These are phyloP conservation scores for Pestalotiopsis sp. DNA, from an alignment of 2,329 filamentous ascomycete genomes.

Conservation along the genomic window DNA sequence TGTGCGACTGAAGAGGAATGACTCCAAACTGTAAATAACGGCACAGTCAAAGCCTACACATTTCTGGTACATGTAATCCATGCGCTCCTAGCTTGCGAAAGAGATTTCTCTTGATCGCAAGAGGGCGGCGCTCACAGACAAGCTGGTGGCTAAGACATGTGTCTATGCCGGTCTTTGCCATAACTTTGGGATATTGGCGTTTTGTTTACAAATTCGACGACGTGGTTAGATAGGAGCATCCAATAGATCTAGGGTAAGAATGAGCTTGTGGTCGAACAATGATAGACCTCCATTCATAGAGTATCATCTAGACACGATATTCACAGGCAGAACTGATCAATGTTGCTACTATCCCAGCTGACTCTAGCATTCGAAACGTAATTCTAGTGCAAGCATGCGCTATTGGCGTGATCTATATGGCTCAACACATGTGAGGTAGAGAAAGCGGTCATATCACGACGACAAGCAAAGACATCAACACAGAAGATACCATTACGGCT, in stretches of 20 bases:
- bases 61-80: no score
- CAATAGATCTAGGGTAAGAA: neutral
- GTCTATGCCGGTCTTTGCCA: no score
- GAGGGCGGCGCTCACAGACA: no score
- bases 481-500: no score
- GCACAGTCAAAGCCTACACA: neutral
- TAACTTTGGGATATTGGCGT: no score
- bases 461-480: no score
- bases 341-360: neutral
- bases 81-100: neutral
- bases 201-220: neutral
- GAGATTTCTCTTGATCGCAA: neutral
- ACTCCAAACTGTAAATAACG: conserved; percentile 26
- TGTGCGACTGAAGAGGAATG: conserved; percentile 29
- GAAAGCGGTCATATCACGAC: no score
- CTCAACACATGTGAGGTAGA: no score
- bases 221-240: neutral
- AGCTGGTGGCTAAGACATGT: no score
- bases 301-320: neutral
- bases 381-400: no score
- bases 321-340: neutral
- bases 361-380: no score
- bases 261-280: neutral
- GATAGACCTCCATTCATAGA: neutral
- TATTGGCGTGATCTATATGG: no score